These are phyloP conservation scores for Scheffersomyces coipomensis DNA, from an alignment of 805 yeast genomes.

Conservation along the genomic window DNA sequence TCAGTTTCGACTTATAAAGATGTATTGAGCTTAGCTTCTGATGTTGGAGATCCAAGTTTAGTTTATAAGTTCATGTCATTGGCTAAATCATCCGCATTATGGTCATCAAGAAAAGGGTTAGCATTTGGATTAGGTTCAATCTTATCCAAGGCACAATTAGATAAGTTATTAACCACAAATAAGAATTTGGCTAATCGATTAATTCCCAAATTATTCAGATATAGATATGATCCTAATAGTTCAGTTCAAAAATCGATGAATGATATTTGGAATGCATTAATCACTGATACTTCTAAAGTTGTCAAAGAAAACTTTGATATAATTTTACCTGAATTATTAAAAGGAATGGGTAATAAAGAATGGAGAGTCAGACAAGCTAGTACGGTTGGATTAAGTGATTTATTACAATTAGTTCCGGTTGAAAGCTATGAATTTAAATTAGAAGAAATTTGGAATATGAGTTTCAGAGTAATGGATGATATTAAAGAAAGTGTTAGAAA, in stretches of 20 bases:
- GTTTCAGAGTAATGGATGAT: constrained; percentile 89
- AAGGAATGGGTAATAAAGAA: constrained; percentile 74
- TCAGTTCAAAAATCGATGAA: constrained; percentile 80
- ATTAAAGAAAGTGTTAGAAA: constrained; percentile 89
- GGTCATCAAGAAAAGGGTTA: constrained; percentile 92
- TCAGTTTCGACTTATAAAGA: constrained; percentile 91
- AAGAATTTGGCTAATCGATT: constrained; percentile 54
- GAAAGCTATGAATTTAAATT: constrained; percentile 50
- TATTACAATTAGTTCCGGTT: constrained; percentile 60
- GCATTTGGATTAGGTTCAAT: constrained; percentile 92
- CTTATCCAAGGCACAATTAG: constrained; percentile 73
- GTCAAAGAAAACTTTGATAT: constrained; percentile 52
- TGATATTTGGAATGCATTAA: constrained; percentile 79
- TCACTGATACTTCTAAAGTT: constrained; percentile 56
- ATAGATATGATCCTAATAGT: constrained; percentile 78
- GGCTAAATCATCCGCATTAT: constrained; percentile 80
- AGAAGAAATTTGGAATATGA: constrained; percentile 81
- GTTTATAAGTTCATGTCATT: constrained; percentile 93
- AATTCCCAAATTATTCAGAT: constrained; percentile 80
- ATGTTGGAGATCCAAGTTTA: constrained; percentile 91
- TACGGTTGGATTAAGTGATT: constrained; percentile 64
- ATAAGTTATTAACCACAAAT: constrained; percentile 56
- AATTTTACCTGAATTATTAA: constrained; percentile 64
- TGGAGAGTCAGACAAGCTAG: constrained; percentile 95
- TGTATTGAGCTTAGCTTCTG: constrained; percentile 82